Percentiles rank a stretch among this genome's conserved stretches.
Conservation (phyloP, 805 yeast species). For the Komagataella pseudopastoris region DNA sequence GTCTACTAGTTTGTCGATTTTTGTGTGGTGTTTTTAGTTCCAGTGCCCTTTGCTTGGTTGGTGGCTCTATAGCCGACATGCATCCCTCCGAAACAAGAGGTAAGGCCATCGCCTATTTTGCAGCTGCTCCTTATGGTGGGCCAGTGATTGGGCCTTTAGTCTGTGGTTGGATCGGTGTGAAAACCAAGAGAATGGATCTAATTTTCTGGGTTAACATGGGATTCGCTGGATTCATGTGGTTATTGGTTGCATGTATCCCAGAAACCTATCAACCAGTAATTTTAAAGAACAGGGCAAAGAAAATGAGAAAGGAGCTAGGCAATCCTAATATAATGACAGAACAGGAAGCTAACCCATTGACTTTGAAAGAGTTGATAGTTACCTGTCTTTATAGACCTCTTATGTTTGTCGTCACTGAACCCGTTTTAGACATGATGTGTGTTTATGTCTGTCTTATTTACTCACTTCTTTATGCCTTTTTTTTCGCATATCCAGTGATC, state of each 20-base stretch:
- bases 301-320: slow-evolving; percentile 67
- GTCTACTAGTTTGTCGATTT: slow-evolving; percentile 71
- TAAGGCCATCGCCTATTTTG: slow-evolving; percentile 80
- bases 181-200: slow-evolving; percentile 53
- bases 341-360: slow-evolving; percentile 73
- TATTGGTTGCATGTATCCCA: slow-evolving; percentile 53
- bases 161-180: slow-evolving; percentile 71
- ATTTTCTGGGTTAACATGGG: slow-evolving; percentile 90
- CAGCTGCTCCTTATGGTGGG: slow-evolving; percentile 87
- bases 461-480: slow-evolving; percentile 83
- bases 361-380: slow-evolving; percentile 52
- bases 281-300: slow-evolving; percentile 49
- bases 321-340: slow-evolving; percentile 80
- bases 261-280: slow-evolving; percentile 86
- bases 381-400: slow-evolving; percentile 74
- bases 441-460: slow-evolving; percentile 80
- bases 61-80: slow-evolving; percentile 85
- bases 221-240: slow-evolving; percentile 77
- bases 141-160: slow-evolving; percentile 85
- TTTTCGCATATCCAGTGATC: slow-evolving; percentile 90
- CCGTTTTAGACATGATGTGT: slow-evolving; percentile 75
- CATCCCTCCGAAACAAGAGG: slow-evolving; percentile 77
- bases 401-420: slow-evolving; percentile 65
- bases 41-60: slow-evolving; percentile 75
- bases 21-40: slow-evolving; percentile 79